Base-by-base conservation (phyloP, 2,329 filamentous ascomycete species). In the Penicillium sp. region DNA sequence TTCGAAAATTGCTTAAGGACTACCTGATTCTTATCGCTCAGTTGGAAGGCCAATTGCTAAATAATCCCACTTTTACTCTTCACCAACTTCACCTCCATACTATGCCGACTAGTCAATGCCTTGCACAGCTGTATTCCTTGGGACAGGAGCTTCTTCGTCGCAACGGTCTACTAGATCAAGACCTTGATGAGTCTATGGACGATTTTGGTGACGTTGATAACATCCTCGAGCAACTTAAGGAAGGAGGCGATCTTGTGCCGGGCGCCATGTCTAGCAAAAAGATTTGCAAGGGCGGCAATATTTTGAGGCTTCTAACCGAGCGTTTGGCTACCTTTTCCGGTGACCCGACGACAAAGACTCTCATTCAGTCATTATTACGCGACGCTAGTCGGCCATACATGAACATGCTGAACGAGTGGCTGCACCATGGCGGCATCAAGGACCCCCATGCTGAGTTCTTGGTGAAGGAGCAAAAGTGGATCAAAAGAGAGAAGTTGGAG, bases 391-490 rank as follows among this genome's bases (percentile, higher is more conserved):
- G 88, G 50, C 94, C 94, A 0, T 99, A 99, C 69, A 96, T 97
- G 92, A 82, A 83, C 39, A 99, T 99, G 94, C 77, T 99, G 55
- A 99, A 99, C 66, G 93, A 97, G 70, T 99, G 94, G 94, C 78
- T 99, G 15, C 94, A 99, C 67, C 93, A 95, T 66, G 94, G 94
- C 36, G 90, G 88, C 45, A 97, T 99, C 71, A 90, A 88, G 65
- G 94, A 99, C 69, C 90, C 92, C 0, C 93, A 97, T 70, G 84
- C 86, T 1, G 94, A 99, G 70, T 99, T 99, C 62, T 76, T 99
- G 48, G 86, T 99, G 67, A 95, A 95, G 67, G 94, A 97, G 71
- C 90, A 96, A 64, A 95, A 93, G 72, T 96, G 92, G 66, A 96
- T 99, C 63, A 87, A 88, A 53, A 84, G 94, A 38, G 94, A 97